These are phyloP conservation scores for Lagenidium sp. DNA, from an alignment of 352 stramenopile species.

Conservation along the genomic window DNA sequence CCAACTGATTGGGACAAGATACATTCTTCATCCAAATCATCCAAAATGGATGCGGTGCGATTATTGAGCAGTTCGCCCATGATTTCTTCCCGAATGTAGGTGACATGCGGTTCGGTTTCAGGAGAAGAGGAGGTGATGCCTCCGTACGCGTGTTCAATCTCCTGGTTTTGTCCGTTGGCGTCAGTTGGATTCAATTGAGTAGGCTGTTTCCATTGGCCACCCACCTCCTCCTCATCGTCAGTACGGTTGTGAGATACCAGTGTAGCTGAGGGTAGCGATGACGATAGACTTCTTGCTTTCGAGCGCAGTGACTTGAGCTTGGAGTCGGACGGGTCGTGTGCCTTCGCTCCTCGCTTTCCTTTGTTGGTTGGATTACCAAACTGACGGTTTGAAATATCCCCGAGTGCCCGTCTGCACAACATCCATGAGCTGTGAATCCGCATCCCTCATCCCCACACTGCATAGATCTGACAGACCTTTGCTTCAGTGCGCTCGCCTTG, in stretches of 20 bases:
- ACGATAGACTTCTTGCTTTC: no score
- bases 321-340: no score
- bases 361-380: no score
- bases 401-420: conserved; percentile 37
- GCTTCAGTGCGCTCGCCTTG: conserved; percentile 24
- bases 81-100: conserved; percentile 42
- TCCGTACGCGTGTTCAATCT: conserved; percentile 69
- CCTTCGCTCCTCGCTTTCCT: no score
- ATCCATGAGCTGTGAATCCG: not conserved
- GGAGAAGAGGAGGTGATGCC: conserved; percentile 27
- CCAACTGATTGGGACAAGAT: conserved; percentile 11
- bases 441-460: not conserved
- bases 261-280: no score
- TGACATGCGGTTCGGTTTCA: conserved; percentile 28
- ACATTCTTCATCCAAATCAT: conserved; percentile 25
- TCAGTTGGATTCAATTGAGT: no score
- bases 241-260: no score
- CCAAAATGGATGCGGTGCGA: conserved; percentile 37
- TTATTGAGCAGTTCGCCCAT: conserved; percentile 33
- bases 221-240: no score
- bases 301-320: no score
- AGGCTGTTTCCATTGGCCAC: no score
- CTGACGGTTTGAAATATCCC: conserved; percentile 81
- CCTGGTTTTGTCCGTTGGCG: conserved; percentile 22
- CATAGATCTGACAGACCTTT: conserved; percentile 19